Base-by-base conservation (phyloP, 2,329 filamentous ascomycete genomes). In the Colletotrichum abscissum region DNA sequence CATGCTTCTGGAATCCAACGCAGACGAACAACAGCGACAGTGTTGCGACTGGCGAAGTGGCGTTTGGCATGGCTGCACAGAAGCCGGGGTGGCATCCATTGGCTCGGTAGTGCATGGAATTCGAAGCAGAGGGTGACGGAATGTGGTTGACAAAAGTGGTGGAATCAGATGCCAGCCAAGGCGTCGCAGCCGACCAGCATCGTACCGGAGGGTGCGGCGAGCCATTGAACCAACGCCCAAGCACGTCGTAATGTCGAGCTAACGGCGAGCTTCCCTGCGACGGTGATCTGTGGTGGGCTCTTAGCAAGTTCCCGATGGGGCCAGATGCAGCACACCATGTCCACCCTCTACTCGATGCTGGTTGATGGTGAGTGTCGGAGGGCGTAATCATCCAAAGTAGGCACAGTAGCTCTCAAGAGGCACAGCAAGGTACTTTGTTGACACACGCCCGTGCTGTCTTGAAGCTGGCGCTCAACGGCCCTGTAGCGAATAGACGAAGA, bases 261-360 rank as follows among this genome's bases (percentile, higher is more conserved):
- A 59, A 72, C 19, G 72, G 46, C 30, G 71, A 72, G 63, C 49
- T 58, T 63, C 69, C 49, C 68, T 74, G 63, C 63, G 63, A 58
- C 14, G 68, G 58, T 67, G 63, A 72, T 74, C 68, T 55, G 63
- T 58, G 49, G 67, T 72, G 68, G 68, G 46, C 54, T 67, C 19
- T 59, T 59, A 63, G 62, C n/a, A 68, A 49, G 63, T 68, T 74
- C 72, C 68, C 26, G 72, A 74, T 72, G 68, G 58, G 63, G 72
- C 54, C 68, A 72, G 69, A 46, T 72, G 68, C 72, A 72, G 65
- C 56, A 28, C 56, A 56, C 68, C 57, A 60, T 59, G 63, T 52
- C 42, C 16, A 16, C 9, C 49, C 57, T 42, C 59, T 30, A 59
- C 63, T 67, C 63, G 58, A 59, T 57, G 62, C 57, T 65, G 42